Percentiles rank a stretch among this genome's conserved stretches.
These are phyloP conservation scores for Lotus japonicus DNA, from an alignment of 306 rosid species.

Conservation along the genomic window DNA sequence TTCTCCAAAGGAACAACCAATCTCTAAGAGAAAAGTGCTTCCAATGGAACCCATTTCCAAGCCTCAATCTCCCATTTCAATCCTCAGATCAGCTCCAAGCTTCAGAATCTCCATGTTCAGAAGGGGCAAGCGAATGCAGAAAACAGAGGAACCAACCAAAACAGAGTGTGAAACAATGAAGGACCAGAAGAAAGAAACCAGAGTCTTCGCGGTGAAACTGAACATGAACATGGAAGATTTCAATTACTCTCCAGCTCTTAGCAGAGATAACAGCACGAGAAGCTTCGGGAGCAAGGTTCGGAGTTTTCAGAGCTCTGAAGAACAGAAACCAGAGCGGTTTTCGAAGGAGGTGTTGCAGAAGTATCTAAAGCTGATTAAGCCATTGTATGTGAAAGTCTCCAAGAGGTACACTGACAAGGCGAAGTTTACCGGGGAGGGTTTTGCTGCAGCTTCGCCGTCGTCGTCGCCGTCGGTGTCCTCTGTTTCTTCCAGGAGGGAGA, in stretches of 20 bases:
- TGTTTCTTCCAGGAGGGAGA: slow-evolving; percentile 37
- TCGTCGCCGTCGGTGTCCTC: slow-evolving; percentile 28
- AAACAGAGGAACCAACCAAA: slow-evolving; percentile 12
- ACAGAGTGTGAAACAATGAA: not conserved
- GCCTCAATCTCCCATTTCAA: slow-evolving; percentile 84
- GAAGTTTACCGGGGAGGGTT: slow-evolving; percentile 5
- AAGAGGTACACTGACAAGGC: slow-evolving; percentile 32
- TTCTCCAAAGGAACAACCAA: slow-evolving; percentile 45
- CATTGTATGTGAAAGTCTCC: slow-evolving; percentile 51
- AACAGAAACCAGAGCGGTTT: slow-evolving; percentile 40
- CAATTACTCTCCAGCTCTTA: slow-evolving; percentile 28
- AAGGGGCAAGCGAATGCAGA: slow-evolving; percentile 31
- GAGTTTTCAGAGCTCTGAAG: not conserved
- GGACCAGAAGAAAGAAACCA: slow-evolving; percentile 15
- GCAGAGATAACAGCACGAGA: slow-evolving; percentile 43
- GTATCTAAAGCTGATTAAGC: slow-evolving; percentile 63
- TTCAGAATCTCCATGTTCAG: slow-evolving; percentile 56
- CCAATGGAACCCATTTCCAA: slow-evolving; percentile 64
- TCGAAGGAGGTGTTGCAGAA: slow-evolving; percentile 61
- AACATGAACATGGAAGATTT: slow-evolving; percentile 23
- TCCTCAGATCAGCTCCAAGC: slow-evolving; percentile 73
- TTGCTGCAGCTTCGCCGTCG: not conserved
- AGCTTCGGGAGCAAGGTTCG: slow-evolving; percentile 24
- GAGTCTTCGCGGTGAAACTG: slow-evolving; percentile 18
- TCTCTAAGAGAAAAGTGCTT: slow-evolving; percentile 70